Conservation (phyloP, 352 stramenopile species). For the Phytophthora lateralis region DNA sequence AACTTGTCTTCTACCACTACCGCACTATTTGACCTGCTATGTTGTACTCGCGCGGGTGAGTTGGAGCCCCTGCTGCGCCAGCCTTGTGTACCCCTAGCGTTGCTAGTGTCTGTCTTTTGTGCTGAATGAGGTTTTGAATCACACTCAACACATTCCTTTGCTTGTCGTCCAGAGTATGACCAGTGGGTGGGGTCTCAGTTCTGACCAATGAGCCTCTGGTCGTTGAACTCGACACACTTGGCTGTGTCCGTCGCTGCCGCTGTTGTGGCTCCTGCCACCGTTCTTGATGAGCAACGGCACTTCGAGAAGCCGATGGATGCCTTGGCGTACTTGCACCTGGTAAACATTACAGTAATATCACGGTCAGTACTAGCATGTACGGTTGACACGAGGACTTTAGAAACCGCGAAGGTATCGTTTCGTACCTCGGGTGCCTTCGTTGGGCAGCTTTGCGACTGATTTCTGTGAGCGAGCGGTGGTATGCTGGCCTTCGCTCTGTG, state of each 20-base stretch:
- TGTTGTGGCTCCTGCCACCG: conserved; percentile 23
- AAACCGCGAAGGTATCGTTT: background rate
- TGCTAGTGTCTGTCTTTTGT: conserved; percentile 74
- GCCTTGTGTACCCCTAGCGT: conserved; percentile 44
- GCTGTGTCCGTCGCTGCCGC: conserved; percentile 15
- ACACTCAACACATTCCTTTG: conserved; percentile 72
- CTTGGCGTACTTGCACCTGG: conserved; percentile 12
- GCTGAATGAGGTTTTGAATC: conserved; percentile 81
- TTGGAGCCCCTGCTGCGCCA: conserved; percentile 5
- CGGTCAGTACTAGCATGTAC: background rate
- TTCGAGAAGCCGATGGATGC: conserved; percentile 11
- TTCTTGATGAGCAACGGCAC: conserved; percentile 8
- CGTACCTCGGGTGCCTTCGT: conserved; percentile 24
- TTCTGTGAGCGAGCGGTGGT: conserved; percentile 1
- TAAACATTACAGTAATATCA: background rate
- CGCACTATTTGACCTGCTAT: conserved; percentile 25
- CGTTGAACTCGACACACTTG: conserved; percentile 5
- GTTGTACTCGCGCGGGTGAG: conserved; percentile 27
- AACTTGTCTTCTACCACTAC: conserved; percentile 15
- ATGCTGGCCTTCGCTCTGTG: conserved; percentile 13
- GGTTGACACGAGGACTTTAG: background rate
- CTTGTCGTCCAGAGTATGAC: conserved; percentile 48
- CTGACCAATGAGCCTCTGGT: conserved; percentile 5
- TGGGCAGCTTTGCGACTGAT: conserved; percentile 13
- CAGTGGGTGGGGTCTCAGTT: conserved; percentile 6